Evolutionary conservation across 208 protist species (phyloP).

Genomic region (Wallacemonas sp.): DNA sequence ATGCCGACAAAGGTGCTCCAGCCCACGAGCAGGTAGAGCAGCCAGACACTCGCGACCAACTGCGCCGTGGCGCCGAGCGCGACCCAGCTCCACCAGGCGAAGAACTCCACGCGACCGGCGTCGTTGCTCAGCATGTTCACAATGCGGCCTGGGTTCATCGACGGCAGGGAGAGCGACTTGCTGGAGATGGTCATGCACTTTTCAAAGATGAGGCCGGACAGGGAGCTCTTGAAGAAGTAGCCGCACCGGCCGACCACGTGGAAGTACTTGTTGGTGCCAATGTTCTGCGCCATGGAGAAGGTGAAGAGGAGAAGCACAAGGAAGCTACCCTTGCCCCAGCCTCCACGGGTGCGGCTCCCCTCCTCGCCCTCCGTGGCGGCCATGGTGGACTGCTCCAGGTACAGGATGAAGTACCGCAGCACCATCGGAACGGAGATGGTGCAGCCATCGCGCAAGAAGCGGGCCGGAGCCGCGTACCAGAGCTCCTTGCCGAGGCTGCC

Average conservation of each 20-base stretch:
- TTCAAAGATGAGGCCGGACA: conserved; percentile 52
- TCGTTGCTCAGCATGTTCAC: conserved; percentile 83
- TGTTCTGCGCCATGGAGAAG: conserved; percentile 19
- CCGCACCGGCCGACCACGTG: conserved; percentile 20
- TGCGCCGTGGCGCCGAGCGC: conserved; percentile 35
- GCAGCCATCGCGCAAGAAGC: background rate
- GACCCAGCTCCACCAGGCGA: conserved; percentile 28
- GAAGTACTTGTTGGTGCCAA: conserved; percentile 35
- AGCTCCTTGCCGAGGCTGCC: background rate
- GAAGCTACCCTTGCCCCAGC: conserved; percentile 11
- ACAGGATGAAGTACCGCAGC: background rate
- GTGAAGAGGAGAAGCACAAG: conserved; percentile 22
- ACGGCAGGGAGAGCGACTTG: conserved; percentile 34
- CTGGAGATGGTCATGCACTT: conserved; percentile 52
- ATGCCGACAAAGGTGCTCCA: conserved; percentile 52
- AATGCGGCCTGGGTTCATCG: conserved; percentile 62
- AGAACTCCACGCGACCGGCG: conserved; percentile 44
- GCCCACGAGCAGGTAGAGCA: conserved; percentile 46
- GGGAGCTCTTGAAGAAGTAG: conserved; percentile 26
- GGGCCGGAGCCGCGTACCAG: background rate
- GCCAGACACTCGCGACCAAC: conserved; percentile 30
- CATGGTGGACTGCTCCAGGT: background rate
- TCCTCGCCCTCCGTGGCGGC: background rate
- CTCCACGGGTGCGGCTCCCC: background rate
- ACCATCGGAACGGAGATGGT: conserved; percentile 4